A percentile compares a stretch with the other conserved stretches of the same genome.
phyloP scores from a whole-genome alignment of 2,329 filamentous ascomycete genomes.

The Arthrobotrys musiformis region DNA sequence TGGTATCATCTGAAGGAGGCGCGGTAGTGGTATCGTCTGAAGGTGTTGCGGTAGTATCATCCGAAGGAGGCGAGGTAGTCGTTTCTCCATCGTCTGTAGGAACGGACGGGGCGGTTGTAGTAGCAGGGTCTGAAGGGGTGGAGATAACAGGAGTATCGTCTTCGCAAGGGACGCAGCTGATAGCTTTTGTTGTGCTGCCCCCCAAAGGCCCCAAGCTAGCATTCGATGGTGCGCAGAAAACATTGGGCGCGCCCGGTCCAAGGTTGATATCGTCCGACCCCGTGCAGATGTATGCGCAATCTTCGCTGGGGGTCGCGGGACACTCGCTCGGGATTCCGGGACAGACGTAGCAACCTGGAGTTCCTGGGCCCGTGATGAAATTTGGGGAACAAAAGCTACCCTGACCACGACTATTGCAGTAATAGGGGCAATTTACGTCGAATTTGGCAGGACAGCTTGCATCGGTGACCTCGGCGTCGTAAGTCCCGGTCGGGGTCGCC shows the following conservation, averaged over 20 bases:
- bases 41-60: background rate
- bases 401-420: background rate
- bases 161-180: background rate
- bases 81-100: too few relatives aligned
- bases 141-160: background rate
- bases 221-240: background rate
- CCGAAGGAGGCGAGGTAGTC: background rate
- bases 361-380: background rate
- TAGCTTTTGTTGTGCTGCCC: background rate
- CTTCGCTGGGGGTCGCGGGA: background rate
- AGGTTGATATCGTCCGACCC: background rate
- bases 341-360: constrained; percentile 7
- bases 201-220: background rate
- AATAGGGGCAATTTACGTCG: background rate
- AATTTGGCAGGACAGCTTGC: background rate
- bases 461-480: background rate
- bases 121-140: too few relatives aligned
- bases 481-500: background rate
- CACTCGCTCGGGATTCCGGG: background rate
- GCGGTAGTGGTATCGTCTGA: background rate
- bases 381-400: background rate
- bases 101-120: too few relatives aligned
- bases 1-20: background rate
- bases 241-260: background rate
- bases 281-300: constrained; percentile 1